Conservation (phyloP, 345 rosid species). For the Eucalyptus grandis region DNA sequence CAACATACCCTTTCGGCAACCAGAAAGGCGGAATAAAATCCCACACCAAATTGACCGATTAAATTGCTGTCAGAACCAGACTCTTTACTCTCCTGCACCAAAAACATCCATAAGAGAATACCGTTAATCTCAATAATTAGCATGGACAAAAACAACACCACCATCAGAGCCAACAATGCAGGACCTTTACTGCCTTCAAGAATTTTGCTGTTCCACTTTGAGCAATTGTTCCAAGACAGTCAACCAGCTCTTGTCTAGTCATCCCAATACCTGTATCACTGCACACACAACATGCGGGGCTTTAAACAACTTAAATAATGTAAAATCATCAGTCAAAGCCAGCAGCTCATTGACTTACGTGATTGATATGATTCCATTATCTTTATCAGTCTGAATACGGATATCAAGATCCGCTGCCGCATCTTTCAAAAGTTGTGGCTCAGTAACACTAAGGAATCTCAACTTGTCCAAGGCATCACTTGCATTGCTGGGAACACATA, state of each 20-base stretch:
- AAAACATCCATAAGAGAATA: not conserved
- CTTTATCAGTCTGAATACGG: conserved; percentile 78
- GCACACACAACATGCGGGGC: not conserved
- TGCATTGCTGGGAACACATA: conserved; percentile 58
- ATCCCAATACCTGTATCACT: conserved; percentile 97
- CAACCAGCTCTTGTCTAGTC: conserved; percentile 86
- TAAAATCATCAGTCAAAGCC: not conserved
- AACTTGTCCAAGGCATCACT: conserved; percentile 98
- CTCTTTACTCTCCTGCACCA: conserved; percentile 77
- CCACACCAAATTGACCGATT: conserved; percentile 98
- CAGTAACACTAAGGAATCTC: conserved; percentile 76
- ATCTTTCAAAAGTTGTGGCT: conserved; percentile 65
- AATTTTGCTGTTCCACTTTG: conserved; percentile 99
- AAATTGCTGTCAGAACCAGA: conserved; percentile 71
- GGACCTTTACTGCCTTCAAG: conserved; percentile 82
- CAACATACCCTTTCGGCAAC: conserved; percentile 72
- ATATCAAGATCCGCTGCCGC: conserved; percentile 59
- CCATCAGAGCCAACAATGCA: not conserved
- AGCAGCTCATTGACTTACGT: conserved; percentile 23
- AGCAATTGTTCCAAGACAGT: conserved; percentile 96
- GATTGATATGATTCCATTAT: conserved; percentile 68
- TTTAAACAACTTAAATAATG: not conserved
- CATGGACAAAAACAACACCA: not conserved
- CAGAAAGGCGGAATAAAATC: conserved; percentile 90
- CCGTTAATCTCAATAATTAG: not conserved